Evolutionary conservation across 345 rosid genomes (phyloP), one percentile per base, ranked within the genome.

Genomic region (Melaleuca quinquenervia): DNA sequence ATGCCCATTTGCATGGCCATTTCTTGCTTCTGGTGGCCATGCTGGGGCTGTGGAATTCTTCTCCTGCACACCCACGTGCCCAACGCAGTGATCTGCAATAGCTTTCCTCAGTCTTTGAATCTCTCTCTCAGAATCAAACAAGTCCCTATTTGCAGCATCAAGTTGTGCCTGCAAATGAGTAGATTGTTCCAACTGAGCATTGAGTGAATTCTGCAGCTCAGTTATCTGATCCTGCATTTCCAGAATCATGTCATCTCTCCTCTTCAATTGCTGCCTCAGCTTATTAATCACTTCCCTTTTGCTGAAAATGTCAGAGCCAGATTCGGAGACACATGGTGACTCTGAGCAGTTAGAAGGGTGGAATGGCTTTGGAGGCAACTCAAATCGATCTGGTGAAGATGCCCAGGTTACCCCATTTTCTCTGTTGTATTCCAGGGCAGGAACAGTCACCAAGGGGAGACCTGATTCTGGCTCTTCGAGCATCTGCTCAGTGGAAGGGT

Each of bases 171-270:
- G 98, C 90, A 95, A 85, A 87, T 94, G 94, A 74, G 91, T 91
- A 32, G 98, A 93, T 84, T 92, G 94, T n/a, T 91, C 90, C 86
- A 93, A 82, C 89, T 96, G 98, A 55, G 94, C 83, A 85, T 86
- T 93, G 12, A 92, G 90, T 8, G 98, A 95, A 88, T 90, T 97
- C 90, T 93, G 96, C 85, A 93, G 84, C 88, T 93, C 98, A 58
- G 86, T 27, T 20, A 95, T 93, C 92, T 96, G 99, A 85, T 96
- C 99, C 88, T 97, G 98, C 99, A 97, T 97, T 92, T 96, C 99
- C 62, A 97, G 88, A 82, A 94, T 89, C 99, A 97, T 94, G 80
- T 96, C 98, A 48, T 97, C 99, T 82, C 98, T 93, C 90, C 98
- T 95, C 94, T 96, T 95, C 87, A 97, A 84, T 85, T 97, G 98